These are phyloP conservation scores for Paralagenidium karlingii DNA, from an alignment of 352 stramenopile genomes.

Conservation along the genomic window DNA sequence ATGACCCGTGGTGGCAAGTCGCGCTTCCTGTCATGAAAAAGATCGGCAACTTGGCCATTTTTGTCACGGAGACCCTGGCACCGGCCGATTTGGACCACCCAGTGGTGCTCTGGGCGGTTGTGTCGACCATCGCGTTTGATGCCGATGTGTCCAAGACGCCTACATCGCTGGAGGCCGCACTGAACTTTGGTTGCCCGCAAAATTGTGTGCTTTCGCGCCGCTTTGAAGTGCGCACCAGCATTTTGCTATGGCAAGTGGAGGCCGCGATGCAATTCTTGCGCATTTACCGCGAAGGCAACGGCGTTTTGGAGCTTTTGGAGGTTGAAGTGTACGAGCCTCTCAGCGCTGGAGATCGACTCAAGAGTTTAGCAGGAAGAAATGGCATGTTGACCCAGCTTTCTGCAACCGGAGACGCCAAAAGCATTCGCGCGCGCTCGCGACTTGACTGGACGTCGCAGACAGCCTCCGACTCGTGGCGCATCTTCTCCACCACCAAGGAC, in stretches of 20 bases:
- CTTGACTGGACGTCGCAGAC: constrained; percentile 24
- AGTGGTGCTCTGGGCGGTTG: constrained; percentile 18
- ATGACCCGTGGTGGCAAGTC: constrained; percentile 47
- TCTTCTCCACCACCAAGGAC: constrained; percentile 31
- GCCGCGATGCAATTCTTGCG: constrained; percentile 24
- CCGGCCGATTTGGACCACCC: background rate
- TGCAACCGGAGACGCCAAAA: constrained; percentile 19
- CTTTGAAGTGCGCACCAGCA: constrained; percentile 15
- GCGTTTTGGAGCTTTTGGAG: constrained; percentile 20
- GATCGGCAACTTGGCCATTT: constrained; percentile 36
- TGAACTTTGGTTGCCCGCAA: constrained; percentile 22
- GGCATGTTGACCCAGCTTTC: constrained; percentile 32
- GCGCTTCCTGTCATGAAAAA: constrained; percentile 18
- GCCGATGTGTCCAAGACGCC: no score
- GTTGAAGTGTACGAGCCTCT: constrained; percentile 42
- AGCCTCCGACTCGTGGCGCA: constrained; percentile 25
- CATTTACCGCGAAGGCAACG: constrained; percentile 31
- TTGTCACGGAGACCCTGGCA: constrained; percentile 19
- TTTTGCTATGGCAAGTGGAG: constrained; percentile 36
- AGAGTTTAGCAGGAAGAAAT: no score
- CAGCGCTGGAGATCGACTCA: no score
- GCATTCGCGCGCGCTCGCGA: constrained; percentile 31
- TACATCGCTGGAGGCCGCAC: constrained; percentile 9
- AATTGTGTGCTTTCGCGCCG: constrained; percentile 18
- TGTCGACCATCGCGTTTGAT: constrained; percentile 16